Evolutionary conservation across 305 asterid species (phyloP).

Genomic region (Rubia balearica): DNA sequence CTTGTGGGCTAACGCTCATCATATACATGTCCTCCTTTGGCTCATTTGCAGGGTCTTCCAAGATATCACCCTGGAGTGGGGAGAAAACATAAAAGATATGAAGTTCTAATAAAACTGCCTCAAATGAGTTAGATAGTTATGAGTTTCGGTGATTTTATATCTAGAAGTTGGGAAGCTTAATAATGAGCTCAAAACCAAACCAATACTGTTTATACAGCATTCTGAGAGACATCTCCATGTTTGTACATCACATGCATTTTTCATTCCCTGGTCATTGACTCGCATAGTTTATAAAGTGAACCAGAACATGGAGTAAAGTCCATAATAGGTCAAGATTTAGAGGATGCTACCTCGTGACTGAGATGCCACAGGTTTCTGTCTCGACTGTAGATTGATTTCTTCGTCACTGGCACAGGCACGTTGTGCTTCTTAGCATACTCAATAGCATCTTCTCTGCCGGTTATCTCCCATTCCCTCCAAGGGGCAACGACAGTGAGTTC

Average conservation of each 20-base stretch:
- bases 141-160: not conserved
- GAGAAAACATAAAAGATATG: not conserved
- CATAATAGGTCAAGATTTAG: not conserved
- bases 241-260: not conserved
- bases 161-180: not conserved
- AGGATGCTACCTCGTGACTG: constrained; percentile 73
- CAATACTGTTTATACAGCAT: not conserved
- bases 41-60: constrained; percentile 90
- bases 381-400: constrained; percentile 95
- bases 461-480: constrained; percentile 99
- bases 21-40: constrained; percentile 93
- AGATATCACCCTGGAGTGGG: constrained; percentile 60
- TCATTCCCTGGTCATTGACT: too few species aligned
- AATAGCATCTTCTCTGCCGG: constrained; percentile 93
- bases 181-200: not conserved
- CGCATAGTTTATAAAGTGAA: not conserved
- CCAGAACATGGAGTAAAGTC: not conserved
- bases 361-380: constrained; percentile 98
- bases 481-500: constrained; percentile 94
- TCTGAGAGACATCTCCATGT: not conserved
- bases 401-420: constrained; percentile 91
- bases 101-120: not conserved
- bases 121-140: not conserved
- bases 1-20: constrained; percentile 71
- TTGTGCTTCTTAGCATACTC: constrained; percentile 89